phyloP scores from a whole-genome alignment of 257 asterid genomes.

The Verbascum thapsus region DNA sequence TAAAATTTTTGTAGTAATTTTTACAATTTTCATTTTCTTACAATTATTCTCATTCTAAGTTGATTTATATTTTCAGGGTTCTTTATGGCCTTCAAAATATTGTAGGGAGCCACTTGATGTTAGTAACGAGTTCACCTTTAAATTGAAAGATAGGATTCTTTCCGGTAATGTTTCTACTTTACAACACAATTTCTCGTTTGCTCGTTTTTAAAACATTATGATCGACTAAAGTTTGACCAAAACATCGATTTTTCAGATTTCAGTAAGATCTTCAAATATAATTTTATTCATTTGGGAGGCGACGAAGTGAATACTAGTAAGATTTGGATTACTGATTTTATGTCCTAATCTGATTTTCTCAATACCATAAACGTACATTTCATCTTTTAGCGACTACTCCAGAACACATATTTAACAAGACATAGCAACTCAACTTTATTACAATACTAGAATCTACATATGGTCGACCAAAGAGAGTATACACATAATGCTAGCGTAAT shows the following conservation, averaged over 20 bases:
- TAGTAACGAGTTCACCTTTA: conserved; percentile 82
- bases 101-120: conserved; percentile 91
- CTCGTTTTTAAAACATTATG: conserved; percentile 2
- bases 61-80: conserved; percentile 51
- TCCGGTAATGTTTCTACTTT: conserved; percentile 53
- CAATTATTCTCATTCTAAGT: background rate
- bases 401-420: background rate
- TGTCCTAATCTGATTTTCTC: no score
- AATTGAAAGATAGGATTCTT: conserved; percentile 80
- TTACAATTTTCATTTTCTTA: conserved; percentile 1
- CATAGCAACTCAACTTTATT: conserved; percentile 5
- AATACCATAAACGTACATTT: background rate
- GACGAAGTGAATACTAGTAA: conserved; percentile 90
- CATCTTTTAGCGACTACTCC: background rate
- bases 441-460: background rate
- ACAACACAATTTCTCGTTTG: background rate
- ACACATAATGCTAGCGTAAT: background rate
- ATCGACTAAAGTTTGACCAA: conserved; percentile 2
- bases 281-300: conserved; percentile 89
- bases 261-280: conserved; percentile 90
- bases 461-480: background rate
- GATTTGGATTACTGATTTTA: conserved; percentile 34
- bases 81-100: conserved; percentile 72
- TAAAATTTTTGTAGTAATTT: background rate
- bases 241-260: conserved; percentile 57